Evolutionary conservation across 805 yeast species (phyloP).

Genomic region (Candida quercuum): DNA sequence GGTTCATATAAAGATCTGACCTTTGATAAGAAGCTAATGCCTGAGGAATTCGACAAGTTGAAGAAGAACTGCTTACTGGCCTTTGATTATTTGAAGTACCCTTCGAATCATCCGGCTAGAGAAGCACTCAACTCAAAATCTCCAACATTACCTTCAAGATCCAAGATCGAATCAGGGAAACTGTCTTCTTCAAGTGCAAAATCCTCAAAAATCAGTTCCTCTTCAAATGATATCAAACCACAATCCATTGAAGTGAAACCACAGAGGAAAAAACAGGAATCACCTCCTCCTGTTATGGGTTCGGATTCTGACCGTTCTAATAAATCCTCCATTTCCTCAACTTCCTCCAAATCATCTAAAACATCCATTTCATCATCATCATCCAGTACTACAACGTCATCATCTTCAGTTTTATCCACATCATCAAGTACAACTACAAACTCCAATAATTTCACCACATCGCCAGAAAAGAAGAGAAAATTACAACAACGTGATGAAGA

Average conservation of each 20-base stretch:
- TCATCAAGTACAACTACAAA: not conserved
- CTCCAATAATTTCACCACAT: not conserved
- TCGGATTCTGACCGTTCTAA: too few relatives aligned
- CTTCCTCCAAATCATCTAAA: not conserved
- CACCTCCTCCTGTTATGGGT: too few relatives aligned
- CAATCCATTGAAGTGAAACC: not conserved
- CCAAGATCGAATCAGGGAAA: not conserved
- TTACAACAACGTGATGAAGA: conserved; percentile 17
- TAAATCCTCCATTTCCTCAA: too few relatives aligned
- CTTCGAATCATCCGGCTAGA: conserved; percentile 15
- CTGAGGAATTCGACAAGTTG: conserved; percentile 5
- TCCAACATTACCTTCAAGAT: not conserved
- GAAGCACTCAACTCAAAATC: not conserved
- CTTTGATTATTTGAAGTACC: conserved; percentile 14
- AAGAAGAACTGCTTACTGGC: conserved; percentile 13
- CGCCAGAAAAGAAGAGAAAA: not conserved
- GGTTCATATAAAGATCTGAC: conserved; percentile 26
- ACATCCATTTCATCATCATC: not conserved
- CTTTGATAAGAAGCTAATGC: conserved; percentile 6
- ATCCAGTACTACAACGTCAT: not conserved
- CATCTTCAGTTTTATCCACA: not conserved
- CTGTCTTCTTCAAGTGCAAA: not conserved
- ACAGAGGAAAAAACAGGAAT: too few relatives aligned
- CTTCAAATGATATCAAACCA: conserved; percentile 5
- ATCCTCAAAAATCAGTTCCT: conserved; percentile 1